Percentiles rank a stretch among this genome's conserved stretches.
phyloP scores from a whole-genome alignment of 1,284 basidiomycete genomes.

The Ustilago loliicola region DNA sequence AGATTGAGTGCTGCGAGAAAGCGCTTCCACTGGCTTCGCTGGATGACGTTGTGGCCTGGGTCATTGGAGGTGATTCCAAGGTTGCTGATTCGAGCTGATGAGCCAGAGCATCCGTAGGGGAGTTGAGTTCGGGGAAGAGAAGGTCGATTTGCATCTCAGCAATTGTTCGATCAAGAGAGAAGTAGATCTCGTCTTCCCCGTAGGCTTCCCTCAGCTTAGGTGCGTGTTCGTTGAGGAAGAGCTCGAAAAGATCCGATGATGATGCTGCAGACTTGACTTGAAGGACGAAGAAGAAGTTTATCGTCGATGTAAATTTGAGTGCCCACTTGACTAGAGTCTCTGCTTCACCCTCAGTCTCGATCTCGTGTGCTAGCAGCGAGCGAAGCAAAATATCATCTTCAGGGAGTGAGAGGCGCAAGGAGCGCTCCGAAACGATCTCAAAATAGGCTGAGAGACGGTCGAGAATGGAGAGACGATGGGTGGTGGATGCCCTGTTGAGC shows the following conservation, averaged over 20 bases:
- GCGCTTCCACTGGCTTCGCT: constrained; percentile 23
- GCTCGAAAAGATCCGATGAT: not conserved
- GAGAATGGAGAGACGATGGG: constrained; percentile 22
- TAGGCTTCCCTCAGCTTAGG: constrained; percentile 24
- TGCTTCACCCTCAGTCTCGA: constrained; percentile 28
- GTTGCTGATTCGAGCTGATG: not conserved
- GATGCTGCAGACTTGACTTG: constrained; percentile 16
- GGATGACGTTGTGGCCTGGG: constrained; percentile 3
- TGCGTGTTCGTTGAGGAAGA: constrained; percentile 4
- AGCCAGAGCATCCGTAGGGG: not conserved
- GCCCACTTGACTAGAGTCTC: constrained; percentile 40
- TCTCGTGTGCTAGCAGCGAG: constrained; percentile 47
- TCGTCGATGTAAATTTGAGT: constrained; percentile 37
- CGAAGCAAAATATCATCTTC: constrained; percentile 52
- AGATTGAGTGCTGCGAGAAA: constrained; percentile 8
- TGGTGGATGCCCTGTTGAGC: constrained; percentile 38
- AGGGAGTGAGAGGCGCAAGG: constrained; percentile 29
- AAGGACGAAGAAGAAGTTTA: constrained; percentile 45
- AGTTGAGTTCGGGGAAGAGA: constrained; percentile 43
- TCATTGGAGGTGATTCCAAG: not conserved
- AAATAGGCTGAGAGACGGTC: constrained; percentile 22
- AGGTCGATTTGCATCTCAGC: constrained; percentile 50
- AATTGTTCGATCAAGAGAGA: constrained; percentile 18
- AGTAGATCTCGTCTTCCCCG: constrained; percentile 52
- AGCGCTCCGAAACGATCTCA: constrained; percentile 41